Base-by-base conservation (phyloP, 805 yeast genomes). In the Saturnispora ahearnii region DNA sequence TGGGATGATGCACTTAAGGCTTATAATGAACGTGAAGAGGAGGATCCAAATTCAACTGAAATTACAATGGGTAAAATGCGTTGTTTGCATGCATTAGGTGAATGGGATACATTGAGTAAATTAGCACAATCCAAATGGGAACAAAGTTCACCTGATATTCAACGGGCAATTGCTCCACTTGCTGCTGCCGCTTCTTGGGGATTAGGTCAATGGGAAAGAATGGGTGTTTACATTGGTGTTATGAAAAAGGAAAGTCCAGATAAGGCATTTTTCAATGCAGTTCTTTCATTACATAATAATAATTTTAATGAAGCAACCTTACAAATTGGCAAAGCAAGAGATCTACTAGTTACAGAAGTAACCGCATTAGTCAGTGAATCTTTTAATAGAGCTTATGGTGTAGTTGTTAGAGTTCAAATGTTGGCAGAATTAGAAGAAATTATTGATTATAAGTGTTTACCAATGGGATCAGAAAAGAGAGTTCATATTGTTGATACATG, bases 111-210 rank as follows among this genome's bases (percentile, higher is more conserved):
- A 57, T 71, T 95, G 24, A 82, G 95, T 10, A 85, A 84, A 53
- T 69, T 93, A 49, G 96, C 97, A 0, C 83, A 81, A 57, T 82
- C 81, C 41, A 88, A 87, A 61, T 93, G 99, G 99, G 72, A 70
- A 18, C 71, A 73, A 30, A 77, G 95, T 0, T 73, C 87, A 1
- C 73, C 81, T 29, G 96, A 88, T 15, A 79, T 81, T 37, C 78
- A 82, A 57, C 73, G 96, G 50, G 79, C 83, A 5, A 89, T 93
- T 57, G 99, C 99, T 1, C 98, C 99, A 0, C 70, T 95, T 48
- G 99, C 98, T 0, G 99, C 99, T 0, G 97, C 98, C 2, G 97
- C 99, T 1, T 88, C 98, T 1, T 93, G 99, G 99, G 97, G 98
- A 13, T 71, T 95, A 40, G 91, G 91, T 2, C 93, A 87, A 61